Conservation (phyloP, 2,329 filamentous ascomycete species). For the Cladophialophora yegresii region DNA sequence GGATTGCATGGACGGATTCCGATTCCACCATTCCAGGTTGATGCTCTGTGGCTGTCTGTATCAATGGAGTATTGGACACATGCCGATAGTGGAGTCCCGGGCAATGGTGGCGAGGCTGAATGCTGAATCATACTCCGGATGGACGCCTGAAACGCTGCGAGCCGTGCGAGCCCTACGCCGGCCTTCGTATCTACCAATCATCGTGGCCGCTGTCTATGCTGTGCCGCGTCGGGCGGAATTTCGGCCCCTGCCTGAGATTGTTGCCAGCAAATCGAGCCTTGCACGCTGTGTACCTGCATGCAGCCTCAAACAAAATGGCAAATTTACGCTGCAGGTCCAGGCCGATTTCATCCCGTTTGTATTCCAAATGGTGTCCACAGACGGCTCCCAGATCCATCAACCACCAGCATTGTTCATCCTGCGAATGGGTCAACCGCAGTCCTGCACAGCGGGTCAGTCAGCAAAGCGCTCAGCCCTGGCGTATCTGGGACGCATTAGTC, state of each 20-base stretch:
- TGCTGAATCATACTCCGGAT: background rate
- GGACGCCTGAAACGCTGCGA: background rate
- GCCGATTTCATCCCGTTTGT: background rate
- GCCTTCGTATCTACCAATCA: background rate
- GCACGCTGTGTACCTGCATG: background rate
- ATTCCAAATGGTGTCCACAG: background rate
- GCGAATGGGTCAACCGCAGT: background rate
- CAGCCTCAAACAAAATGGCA: background rate
- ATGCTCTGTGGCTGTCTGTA: background rate
- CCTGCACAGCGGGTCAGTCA: background rate
- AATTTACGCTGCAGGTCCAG: background rate
- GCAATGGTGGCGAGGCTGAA: background rate
- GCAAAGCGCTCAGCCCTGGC: background rate
- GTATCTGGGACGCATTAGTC: background rate
- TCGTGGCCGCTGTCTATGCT: background rate
- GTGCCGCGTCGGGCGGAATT: background rate
- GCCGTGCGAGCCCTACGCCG: background rate
- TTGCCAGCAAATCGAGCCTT: constrained; percentile 2
- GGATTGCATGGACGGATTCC: background rate
- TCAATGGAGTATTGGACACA: background rate
- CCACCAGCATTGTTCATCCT: background rate
- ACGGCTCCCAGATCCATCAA: too few relatives aligned
- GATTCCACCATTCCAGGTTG: background rate
- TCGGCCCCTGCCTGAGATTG: background rate
- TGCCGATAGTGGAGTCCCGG: background rate